phyloP scores from a whole-genome alignment of 805 yeast species.

The Limtongozyma cylindracea region DNA sequence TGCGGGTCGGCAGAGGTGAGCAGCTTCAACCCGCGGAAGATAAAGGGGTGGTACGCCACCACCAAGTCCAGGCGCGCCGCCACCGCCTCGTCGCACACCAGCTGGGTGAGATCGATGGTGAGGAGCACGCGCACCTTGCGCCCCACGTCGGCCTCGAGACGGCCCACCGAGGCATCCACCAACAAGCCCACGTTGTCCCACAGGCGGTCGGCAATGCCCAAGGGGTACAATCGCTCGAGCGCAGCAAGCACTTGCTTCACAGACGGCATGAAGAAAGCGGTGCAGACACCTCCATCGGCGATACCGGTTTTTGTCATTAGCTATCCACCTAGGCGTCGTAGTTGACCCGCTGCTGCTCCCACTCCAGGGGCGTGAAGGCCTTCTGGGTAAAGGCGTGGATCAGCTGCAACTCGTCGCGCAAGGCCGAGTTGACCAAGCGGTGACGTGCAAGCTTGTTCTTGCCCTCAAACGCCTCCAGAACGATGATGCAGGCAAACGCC shows the following conservation, averaged over 20 bases:
- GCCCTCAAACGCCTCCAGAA: constrained; percentile 42
- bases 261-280: too few relatives aligned
- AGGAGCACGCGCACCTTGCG: constrained; percentile 25
- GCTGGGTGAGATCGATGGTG: constrained; percentile 64
- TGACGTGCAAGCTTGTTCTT: constrained; percentile 75
- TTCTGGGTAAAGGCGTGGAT: constrained; percentile 95
- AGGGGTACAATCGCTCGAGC: constrained; percentile 67
- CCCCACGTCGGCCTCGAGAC: constrained; percentile 5
- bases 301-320: too few relatives aligned
- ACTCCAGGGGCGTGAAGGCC: constrained; percentile 70
- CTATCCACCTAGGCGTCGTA: too few relatives aligned
- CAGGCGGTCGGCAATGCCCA: constrained; percentile 51
- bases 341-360: too few relatives aligned
- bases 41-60: constrained; percentile 81
- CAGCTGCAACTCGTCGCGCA: constrained; percentile 61
- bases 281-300: too few relatives aligned
- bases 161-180: constrained; percentile 60
- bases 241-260: too few relatives aligned
- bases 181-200: constrained; percentile 95
- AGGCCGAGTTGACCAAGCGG: constrained; percentile 53
- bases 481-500: constrained; percentile 84
- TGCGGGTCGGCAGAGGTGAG: constrained; percentile 47
- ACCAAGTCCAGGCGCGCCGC: constrained; percentile 23
- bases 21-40: constrained; percentile 67
- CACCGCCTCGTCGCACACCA: constrained; percentile 75